Evolutionary conservation across 306 rosid genomes (phyloP).

Genomic region (Alnus rubra): DNA sequence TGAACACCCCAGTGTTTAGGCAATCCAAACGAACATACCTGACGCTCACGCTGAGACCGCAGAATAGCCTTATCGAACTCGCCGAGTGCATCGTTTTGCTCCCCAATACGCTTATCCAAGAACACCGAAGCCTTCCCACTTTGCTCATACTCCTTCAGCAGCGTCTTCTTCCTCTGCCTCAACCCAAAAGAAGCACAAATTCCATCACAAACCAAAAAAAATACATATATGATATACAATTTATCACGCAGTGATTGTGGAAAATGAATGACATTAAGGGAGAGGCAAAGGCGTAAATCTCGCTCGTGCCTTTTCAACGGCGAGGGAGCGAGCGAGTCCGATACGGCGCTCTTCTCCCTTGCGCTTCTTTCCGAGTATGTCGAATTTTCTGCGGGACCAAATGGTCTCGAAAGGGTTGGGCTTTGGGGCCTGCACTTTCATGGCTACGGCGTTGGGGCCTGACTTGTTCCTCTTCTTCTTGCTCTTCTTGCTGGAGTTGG

Average conservation of each 20-base stretch:
- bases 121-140: constrained; percentile 64
- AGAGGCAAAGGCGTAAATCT: not conserved
- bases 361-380: constrained; percentile 75
- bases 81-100: constrained; percentile 57
- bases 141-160: constrained; percentile 74
- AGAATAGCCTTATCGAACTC: constrained; percentile 81
- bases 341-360: constrained; percentile 79
- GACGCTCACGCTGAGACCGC: constrained; percentile 82
- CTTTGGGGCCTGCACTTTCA: constrained; percentile 63
- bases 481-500: constrained; percentile 21
- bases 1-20: not conserved
- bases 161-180: constrained; percentile 73
- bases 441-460: constrained; percentile 57
- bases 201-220: not conserved
- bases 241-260: not conserved
- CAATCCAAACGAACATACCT: constrained; percentile 37
- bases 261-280: not conserved
- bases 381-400: constrained; percentile 78
- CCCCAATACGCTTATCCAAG: constrained; percentile 82
- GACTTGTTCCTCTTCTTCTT: constrained; percentile 52
- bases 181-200: constrained; percentile 2
- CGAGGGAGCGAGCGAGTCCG: constrained; percentile 75
- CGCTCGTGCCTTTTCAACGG: constrained; percentile 55
- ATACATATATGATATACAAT: not conserved
- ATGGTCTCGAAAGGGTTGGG: constrained; percentile 72